Evolutionary conservation across 2,329 filamentous ascomycete species (phyloP).

Genomic region (Colletotrichum limetticola): DNA sequence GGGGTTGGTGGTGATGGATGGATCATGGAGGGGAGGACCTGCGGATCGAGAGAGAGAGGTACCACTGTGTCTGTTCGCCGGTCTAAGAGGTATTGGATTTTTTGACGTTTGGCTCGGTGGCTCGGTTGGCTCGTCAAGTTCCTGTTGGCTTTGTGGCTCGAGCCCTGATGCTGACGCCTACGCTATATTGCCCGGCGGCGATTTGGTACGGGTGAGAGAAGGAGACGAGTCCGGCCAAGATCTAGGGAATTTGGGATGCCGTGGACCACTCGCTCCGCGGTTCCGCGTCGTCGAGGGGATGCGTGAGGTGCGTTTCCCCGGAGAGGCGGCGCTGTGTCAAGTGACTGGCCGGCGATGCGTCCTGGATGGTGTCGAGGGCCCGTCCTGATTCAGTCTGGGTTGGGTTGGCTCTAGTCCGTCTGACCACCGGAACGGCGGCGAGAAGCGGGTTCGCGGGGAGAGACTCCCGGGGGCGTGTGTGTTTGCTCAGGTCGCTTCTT

Average conservation of each 20-base stretch:
- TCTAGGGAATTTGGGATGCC: background rate
- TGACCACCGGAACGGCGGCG: slow-evolving; percentile 4
- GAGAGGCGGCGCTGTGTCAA: background rate
- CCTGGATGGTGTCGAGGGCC: background rate
- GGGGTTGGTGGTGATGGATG: background rate
- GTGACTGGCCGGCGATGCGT: background rate
- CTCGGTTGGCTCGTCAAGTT: background rate
- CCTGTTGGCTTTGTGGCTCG: background rate
- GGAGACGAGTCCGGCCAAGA: background rate
- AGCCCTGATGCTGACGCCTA: background rate
- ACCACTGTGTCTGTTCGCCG: slow-evolving; percentile 21
- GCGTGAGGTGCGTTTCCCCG: slow-evolving; percentile 18
- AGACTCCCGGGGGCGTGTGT: background rate
- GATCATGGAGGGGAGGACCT: background rate
- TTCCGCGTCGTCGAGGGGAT: background rate
- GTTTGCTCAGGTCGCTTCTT: background rate
- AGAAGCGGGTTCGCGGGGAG: background rate
- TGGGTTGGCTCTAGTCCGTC: background rate
- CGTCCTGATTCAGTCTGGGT: background rate
- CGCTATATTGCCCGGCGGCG: slow-evolving; percentile 3
- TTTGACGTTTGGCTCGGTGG: background rate
- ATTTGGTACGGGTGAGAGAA: background rate
- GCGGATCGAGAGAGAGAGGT: slow-evolving; percentile 11
- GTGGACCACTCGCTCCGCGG: background rate
- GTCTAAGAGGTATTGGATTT: background rate